Evolutionary conservation across 345 rosid genomes (phyloP), one percentile per base, ranked within the genome.

Genomic region (Aquilaria yunnanensis): DNA sequence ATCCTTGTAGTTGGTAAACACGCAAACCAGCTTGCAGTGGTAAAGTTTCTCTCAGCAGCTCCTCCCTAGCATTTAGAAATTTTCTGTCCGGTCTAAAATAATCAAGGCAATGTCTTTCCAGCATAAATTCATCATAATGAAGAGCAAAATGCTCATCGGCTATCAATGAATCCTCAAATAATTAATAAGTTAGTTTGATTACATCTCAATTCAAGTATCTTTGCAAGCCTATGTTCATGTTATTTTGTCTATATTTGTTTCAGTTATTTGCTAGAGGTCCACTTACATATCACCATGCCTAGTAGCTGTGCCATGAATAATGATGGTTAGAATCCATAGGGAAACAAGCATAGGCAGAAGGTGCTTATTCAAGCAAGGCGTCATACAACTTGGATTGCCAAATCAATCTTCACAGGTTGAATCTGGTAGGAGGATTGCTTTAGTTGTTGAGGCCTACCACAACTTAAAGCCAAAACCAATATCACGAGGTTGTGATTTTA

Each of bases 41-140:
- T 47, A 90, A 64, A 51, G 78, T 82, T 77, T 88, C 93, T 78
- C 74, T 75, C 92, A 75, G 68, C 47, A 85, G 51, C 77, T 90
- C 96, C 68, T 88, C 71, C 50, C 95, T 93, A 31, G 75, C 91
- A 71, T 71, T 64, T 73, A 94, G 72, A 54, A 74, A 59, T 51
- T 68, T 70, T 3, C 12, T 60, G 51, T 76, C 77, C 12, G 64
- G 67, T 75, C 90, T 88, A 66, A 37, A 57, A 55, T 46, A n/a
- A 12, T 50, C 2, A 57, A 55, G 9, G 14, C 9, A 50, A 47
- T 41, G 30, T 47, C 16, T 31, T 61, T 12, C 61, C 49, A 67
- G 14, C 23, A 16, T 16, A 16, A 16, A 16, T 16, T 16, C 23
- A 16, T 16, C 49, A 52, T 55, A 54, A 41, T 0, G 56, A 58